Evolutionary conservation across 2,329 filamentous ascomycete genomes (phyloP).

Genomic region (Diaporthe ilicicola): DNA sequence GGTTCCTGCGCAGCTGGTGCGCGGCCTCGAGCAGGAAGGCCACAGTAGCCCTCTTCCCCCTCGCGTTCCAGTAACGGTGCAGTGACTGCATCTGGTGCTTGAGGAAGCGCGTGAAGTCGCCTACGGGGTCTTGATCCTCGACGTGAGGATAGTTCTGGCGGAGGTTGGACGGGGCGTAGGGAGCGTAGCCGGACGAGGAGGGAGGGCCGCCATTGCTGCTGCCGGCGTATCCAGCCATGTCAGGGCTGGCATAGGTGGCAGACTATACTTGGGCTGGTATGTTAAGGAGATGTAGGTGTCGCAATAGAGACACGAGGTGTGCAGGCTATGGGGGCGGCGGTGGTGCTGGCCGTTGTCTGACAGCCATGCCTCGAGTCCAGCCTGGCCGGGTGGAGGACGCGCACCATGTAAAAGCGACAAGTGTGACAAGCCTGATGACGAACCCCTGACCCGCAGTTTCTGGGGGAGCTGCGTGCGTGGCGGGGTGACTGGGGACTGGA

Average conservation of each 20-base stretch:
- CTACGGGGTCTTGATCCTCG: constrained; percentile 43
- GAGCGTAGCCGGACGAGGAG: constrained; percentile 22
- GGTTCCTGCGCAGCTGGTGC: constrained; percentile 52
- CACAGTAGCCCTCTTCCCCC: constrained; percentile 48
- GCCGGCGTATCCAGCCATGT: constrained; percentile 33
- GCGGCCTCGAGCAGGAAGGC: constrained; percentile 41
- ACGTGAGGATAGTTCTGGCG: constrained; percentile 34
- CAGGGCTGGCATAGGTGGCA: constrained; percentile 20
- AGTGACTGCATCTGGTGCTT: constrained; percentile 42
- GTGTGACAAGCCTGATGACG: constrained; percentile 12
- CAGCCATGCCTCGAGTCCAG: constrained; percentile 31
- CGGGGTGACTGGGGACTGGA: constrained; percentile 4
- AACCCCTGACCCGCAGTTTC: constrained; percentile 19
- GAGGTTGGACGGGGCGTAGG: constrained; percentile 29
- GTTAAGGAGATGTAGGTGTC: background rate
- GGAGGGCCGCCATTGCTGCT: constrained; percentile 28
- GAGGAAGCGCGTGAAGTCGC: constrained; percentile 45
- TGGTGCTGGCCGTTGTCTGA: constrained; percentile 25
- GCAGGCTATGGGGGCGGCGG: constrained; percentile 13
- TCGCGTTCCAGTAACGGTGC: constrained; percentile 53
- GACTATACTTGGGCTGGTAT: background rate
- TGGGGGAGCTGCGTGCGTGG: background rate
- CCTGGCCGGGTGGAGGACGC: background rate
- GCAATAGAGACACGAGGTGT: background rate
- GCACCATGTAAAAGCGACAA: constrained; percentile 6